Evolutionary conservation across 805 yeast genomes (phyloP), one percentile per base, ranked within the genome.

Genomic region (Kluyveromyces wickerhamii): DNA sequence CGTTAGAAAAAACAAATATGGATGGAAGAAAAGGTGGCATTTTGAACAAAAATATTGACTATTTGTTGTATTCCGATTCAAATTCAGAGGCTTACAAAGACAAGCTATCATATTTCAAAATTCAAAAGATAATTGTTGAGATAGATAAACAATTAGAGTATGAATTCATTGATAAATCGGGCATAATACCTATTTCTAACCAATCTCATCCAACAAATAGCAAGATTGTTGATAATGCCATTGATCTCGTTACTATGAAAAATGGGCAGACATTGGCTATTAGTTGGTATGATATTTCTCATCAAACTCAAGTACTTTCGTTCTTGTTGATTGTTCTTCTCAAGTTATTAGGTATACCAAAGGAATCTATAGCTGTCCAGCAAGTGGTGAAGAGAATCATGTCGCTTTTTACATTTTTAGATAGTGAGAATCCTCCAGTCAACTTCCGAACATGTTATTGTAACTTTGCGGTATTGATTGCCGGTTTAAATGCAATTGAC

Each of bases 271-370:
- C 42, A 14, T 45, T 58, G 15, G 61, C 60, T 5, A 50, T 58
- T 7, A 57, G 62, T 34, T 58, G 63, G 63, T 58, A 58, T 39
- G 63, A 58, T 35, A 58, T 58, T 11, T 57, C 63, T 4, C 63
- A 58, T 38, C 63, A 58, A 35, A 54, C 61, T 1, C 63, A 58
- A 42, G 63, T 54, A 2, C 41, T 58, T 10, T 58, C 62, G 0
- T 56, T 57, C 29, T 38, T 57, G 16, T 32, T 58, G 8, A 57
- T 57, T 21, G 60, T 57, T 8, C 33, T 57, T 17, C 38, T 57
- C 27, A 58, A 56, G 32, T 38, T 58, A 11, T 37, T 58, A 16
- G 59, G 60, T 19, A 41, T 58, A 11, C 59, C 60, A 12, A 57
- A 51, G 35, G 54, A 52, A 36, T 56, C 61, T 1, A 48, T 41